Conservation (phyloP, 805 yeast genomes). For the Ogataea paraovalis region DNA sequence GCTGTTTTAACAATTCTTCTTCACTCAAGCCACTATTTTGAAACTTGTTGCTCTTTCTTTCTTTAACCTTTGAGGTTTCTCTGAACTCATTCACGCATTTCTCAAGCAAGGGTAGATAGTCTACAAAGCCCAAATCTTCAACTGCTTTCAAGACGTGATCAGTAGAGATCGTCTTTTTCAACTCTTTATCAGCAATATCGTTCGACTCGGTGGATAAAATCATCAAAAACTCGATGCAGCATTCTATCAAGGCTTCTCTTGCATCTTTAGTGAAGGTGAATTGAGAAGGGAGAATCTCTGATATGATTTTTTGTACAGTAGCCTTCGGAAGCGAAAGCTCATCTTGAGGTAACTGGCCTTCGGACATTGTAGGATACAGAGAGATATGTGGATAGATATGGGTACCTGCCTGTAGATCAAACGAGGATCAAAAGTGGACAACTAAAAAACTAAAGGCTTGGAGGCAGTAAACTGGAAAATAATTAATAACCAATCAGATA, state of each 20-base stretch:
- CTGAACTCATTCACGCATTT: constrained; percentile 82
- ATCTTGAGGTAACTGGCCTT: constrained; percentile 24
- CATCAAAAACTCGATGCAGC: constrained; percentile 95
- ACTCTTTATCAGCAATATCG: constrained; percentile 93
- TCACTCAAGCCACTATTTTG: constrained; percentile 90
- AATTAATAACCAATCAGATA: too few relatives aligned
- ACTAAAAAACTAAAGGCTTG: too few relatives aligned
- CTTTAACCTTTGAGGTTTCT: constrained; percentile 82
- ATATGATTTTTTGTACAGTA: constrained; percentile 90
- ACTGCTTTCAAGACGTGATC: constrained; percentile 93
- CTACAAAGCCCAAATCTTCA: constrained; percentile 79
- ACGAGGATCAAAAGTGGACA: too few relatives aligned
- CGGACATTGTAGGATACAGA: constrained; percentile 16
- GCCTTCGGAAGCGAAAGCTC: constrained; percentile 50
- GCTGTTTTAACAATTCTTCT: constrained; percentile 87
- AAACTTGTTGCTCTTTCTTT: constrained; percentile 86
- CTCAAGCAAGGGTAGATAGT: constrained; percentile 78
- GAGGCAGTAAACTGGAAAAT: too few relatives aligned
- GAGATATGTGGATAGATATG: too few relatives aligned
- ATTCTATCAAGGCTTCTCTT: constrained; percentile 90
- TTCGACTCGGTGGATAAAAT: constrained; percentile 88
- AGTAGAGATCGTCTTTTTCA: constrained; percentile 93
- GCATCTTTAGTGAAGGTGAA: constrained; percentile 88
- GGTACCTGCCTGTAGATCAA: too few relatives aligned
- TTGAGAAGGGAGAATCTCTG: constrained; percentile 87